Conservation (phyloP, 1,284 basidiomycete species). For the Puccinia coronata region DNA sequence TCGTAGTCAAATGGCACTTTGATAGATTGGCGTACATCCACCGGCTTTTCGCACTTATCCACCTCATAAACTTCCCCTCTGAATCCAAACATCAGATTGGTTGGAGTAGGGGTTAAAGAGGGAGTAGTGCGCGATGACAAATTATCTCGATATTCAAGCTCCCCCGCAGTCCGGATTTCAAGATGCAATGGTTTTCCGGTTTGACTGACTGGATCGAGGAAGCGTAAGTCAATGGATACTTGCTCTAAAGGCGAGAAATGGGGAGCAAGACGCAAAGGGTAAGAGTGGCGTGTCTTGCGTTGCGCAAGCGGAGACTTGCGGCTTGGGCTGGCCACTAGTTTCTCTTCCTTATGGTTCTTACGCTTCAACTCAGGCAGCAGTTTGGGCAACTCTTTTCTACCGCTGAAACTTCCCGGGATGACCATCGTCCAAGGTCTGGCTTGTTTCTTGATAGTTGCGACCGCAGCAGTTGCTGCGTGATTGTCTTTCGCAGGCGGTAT, state of each 20-base stretch:
- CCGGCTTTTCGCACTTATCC: constrained; percentile 5
- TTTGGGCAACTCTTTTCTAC: not conserved
- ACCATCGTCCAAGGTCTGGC: not conserved
- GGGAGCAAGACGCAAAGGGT: not conserved
- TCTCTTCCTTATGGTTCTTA: no score
- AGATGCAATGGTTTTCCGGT: not conserved
- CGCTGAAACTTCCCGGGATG: not conserved
- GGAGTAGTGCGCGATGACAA: not conserved
- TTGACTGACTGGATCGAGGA: not conserved
- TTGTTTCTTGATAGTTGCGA: not conserved
- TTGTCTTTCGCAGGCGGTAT: no score
- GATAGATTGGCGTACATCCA: not conserved
- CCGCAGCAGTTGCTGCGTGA: not conserved
- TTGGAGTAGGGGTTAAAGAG: not conserved
- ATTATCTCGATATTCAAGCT: not conserved
- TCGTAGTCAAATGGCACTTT: not conserved
- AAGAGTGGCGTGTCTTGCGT: constrained; percentile 15
- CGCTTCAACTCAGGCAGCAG: no score
- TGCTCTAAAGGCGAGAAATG: not conserved
- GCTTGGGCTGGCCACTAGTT: not conserved
- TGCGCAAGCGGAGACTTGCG: not conserved
- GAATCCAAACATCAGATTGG: constrained; percentile 16
- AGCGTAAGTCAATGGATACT: not conserved
- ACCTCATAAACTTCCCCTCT: constrained; percentile 12
- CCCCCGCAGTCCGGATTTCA: not conserved